These are phyloP conservation scores for Pisolithus marmoratus DNA, from an alignment of 768 basidiomycete species.

Conservation along the genomic window DNA sequence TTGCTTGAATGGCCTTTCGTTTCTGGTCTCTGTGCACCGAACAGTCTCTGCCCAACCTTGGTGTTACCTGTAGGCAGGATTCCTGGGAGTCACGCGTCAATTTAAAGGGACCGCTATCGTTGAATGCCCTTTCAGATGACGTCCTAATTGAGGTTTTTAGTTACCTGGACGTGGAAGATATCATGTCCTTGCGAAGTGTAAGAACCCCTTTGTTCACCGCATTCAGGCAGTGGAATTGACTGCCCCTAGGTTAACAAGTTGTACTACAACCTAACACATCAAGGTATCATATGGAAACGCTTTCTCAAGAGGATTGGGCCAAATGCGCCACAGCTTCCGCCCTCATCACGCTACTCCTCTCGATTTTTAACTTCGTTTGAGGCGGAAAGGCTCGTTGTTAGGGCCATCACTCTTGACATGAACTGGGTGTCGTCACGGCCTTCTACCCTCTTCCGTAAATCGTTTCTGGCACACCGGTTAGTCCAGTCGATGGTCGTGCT, in stretches of 20 bases:
- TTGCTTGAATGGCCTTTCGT: conserved; percentile 16
- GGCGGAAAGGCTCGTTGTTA: conserved; percentile 53
- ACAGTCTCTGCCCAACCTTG: conserved; percentile 10
- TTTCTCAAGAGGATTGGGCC: conserved; percentile 48
- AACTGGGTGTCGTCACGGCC: conserved; percentile 49
- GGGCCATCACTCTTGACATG: conserved; percentile 54
- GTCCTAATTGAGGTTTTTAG: conserved; percentile 33
- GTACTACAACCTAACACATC: conserved; percentile 59
- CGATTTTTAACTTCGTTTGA: conserved; percentile 31
- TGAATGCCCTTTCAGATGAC: conserved; percentile 32
- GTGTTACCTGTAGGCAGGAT: conserved; percentile 9
- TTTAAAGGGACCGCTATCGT: conserved; percentile 19
- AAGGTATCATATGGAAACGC: conserved; percentile 65
- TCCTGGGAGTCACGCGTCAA: conserved; percentile 24
- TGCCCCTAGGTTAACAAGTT: conserved; percentile 46
- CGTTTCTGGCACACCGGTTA: conserved; percentile 27
- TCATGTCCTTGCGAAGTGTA: conserved; percentile 33
- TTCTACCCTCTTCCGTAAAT: conserved; percentile 18
- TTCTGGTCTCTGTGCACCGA: conserved; percentile 17
- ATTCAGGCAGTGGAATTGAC: not conserved
- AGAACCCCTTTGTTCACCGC: conserved; percentile 6
- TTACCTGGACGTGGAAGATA: conserved; percentile 34
- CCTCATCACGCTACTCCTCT: conserved; percentile 43
- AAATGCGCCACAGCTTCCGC: conserved; percentile 58
- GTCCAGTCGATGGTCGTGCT: conserved; percentile 52